phyloP scores from a whole-genome alignment of 495 filamentous ascomycete genomes.

The Cryomyces antarcticus region DNA sequence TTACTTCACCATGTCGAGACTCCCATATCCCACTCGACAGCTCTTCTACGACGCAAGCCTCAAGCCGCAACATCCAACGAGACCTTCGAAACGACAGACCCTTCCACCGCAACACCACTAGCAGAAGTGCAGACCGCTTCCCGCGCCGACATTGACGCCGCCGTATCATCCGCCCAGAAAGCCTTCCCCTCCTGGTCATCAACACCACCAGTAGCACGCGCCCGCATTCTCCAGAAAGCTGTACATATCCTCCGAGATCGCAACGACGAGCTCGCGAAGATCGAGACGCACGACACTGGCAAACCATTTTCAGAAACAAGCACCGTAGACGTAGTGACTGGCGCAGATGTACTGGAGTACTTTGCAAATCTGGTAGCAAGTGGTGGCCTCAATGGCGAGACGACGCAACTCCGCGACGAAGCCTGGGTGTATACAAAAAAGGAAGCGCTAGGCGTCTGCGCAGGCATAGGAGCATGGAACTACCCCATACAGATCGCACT shows the following conservation, averaged over 20 bases:
- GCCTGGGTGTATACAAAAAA: slow-evolving; percentile 61
- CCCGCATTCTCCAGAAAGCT: slow-evolving; percentile 50
- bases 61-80: slow-evolving; percentile 36
- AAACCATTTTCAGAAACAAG: slow-evolving; percentile 58
- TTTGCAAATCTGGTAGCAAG: slow-evolving; percentile 52
- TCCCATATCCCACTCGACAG: slow-evolving; percentile 23
- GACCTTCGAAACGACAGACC: slow-evolving; percentile 47
- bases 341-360: slow-evolving; percentile 59
- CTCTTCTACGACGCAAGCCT: slow-evolving; percentile 45
- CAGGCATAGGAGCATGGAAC: slow-evolving; percentile 67
- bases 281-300: slow-evolving; percentile 55
- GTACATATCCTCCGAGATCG: slow-evolving; percentile 41
- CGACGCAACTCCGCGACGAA: slow-evolving; percentile 41
- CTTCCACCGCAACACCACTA: slow-evolving; percentile 40
- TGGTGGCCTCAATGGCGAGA: slow-evolving; percentile 50
- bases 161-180: slow-evolving; percentile 35
- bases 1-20: background rate
- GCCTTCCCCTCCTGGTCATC: slow-evolving; percentile 50
- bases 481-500: slow-evolving; percentile 75
- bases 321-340: slow-evolving; percentile 52
- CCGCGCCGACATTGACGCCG: slow-evolving; percentile 40
- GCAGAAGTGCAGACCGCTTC: slow-evolving; percentile 45
- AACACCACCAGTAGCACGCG: slow-evolving; percentile 40
- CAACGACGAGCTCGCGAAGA: slow-evolving; percentile 47
- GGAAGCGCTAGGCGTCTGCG: slow-evolving; percentile 55